These are phyloP conservation scores for Apiospora aurea DNA, from an alignment of 2,329 filamentous ascomycete species.

Conservation along the genomic window DNA sequence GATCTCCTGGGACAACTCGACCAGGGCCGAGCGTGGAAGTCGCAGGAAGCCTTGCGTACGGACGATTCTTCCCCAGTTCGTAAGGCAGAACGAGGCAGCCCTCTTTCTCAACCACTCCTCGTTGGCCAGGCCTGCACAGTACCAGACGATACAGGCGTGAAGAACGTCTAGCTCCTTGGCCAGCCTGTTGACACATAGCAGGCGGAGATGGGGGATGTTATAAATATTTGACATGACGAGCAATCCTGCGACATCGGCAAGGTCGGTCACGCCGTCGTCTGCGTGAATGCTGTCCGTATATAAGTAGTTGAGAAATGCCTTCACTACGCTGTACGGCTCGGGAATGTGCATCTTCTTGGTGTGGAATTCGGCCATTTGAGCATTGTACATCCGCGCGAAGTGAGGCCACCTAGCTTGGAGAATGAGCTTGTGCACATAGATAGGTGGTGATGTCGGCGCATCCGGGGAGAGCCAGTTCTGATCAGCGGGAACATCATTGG, in stretches of 20 bases:
- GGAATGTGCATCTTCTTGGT: conserved; percentile 98
- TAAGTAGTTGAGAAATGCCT: conserved; percentile 93
- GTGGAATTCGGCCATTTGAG: conserved; percentile 97
- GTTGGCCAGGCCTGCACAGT: conserved; percentile 86
- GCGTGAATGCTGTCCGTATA: conserved; percentile 91
- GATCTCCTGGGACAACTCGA: conserved; percentile 92
- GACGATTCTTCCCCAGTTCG: conserved; percentile 93
- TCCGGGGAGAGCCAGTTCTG: conserved; percentile 68
- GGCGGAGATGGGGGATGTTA: conserved; percentile 90
- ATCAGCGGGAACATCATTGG: conserved; percentile 50
- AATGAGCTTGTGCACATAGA: conserved; percentile 95
- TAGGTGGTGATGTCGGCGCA: conserved; percentile 76
- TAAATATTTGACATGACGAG: conserved; percentile 98
- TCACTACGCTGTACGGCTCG: conserved; percentile 92
- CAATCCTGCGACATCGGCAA: conserved; percentile 89
- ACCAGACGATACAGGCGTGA: conserved; percentile 95
- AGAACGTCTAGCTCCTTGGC: conserved; percentile 92
- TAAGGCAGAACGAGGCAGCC: conserved; percentile 86
- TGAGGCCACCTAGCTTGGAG: conserved; percentile 96
- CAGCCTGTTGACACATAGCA: conserved; percentile 89
- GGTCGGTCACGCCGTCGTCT: conserved; percentile 75
- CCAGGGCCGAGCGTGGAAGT: conserved; percentile 78
- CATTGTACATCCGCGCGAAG: conserved; percentile 88
- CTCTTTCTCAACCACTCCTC: conserved; percentile 94
- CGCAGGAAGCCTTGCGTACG: conserved; percentile 86